Base-by-base conservation (phyloP, 2,329 filamentous ascomycete species). In the Epichloe gansuensis region DNA sequence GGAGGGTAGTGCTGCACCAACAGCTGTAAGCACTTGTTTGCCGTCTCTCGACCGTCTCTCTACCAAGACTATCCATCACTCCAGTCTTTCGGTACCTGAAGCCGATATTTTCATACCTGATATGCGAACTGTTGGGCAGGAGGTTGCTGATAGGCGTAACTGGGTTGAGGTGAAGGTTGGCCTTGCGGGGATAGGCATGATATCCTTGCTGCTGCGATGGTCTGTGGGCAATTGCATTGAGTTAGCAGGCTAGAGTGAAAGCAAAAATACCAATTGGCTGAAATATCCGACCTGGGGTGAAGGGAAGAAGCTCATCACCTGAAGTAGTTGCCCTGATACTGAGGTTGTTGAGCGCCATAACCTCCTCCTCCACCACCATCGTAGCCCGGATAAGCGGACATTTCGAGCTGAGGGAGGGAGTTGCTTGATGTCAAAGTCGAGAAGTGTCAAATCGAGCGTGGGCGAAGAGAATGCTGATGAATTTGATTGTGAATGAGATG, bases 351-450 rank as follows among this genome's bases (percentile, higher is more conserved):
- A 52, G 61, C 62, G 52, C 65, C 64, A 56, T 64, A 74, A 64
- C 70, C 70, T 56, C 75, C 75, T 64, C 71, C 70, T 54, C 73
- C 50, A 3, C 42, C 42, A 23, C 35, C 44, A 21, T 21, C 70
- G 62, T 82, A 81, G 47, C 71, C 69, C 58, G 78, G 79, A 65
- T 82, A 85, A 62, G 79, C 81, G 59, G 82, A 83, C 82, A 85
- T 85, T 55, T 57, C 60, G 46, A 56, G 57, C 46, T 43, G 42
- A 47, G 31, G 47, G 46, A 39, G 13, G 23, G 42, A 15, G 9
- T 28, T 43, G 23, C 9, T 42, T 25, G 21, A 35, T 50, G 37
- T 4, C 39, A 28, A 35, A 21, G 21, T 21, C 38, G 39, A 5
- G 7, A 7, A 13, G 21, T 41, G 6, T 31, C 31, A 17, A 45